Evolutionary conservation across 495 filamentous ascomycete species (phyloP), one percentile per base, ranked within the genome.

Genomic region (Alectoria sarmentosa): DNA sequence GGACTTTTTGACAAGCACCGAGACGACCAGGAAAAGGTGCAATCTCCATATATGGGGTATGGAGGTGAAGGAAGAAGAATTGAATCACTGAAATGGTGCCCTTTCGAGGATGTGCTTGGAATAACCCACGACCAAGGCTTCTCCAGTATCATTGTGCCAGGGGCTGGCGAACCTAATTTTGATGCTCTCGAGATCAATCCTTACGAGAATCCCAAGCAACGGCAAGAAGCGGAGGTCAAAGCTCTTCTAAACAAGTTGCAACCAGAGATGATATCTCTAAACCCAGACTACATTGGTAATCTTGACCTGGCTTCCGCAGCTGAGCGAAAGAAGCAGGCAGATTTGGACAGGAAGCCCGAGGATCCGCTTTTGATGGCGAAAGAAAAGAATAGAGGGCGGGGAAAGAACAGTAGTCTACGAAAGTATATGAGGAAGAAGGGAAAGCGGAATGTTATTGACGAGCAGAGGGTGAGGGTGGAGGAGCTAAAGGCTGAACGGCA

Each of bases 121-220:
- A 80, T 96, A 30, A 84, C 86, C 1, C 95, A 97, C 78, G 80
- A 88, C 72, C 77, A 88, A 66, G 95, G 94, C 4, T 97, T 97
- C 76, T 88, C 87, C 54, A 92, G 88, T 61, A 81, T 98, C 59
- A 83, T 98, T 71, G 84, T 97, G 28, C 94, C 94, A 36, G 94
- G 94, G 34, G 90, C 94, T 23, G 94, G 94, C 63, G 94, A 98
- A 76, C 88, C 94, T 58, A 98, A 98, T 81, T 97, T 90, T 75
- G 94, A 98, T 75, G 88, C 91, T 3, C 80, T 96, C 17, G 95
- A 98, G 74, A 79, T 86, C 62, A 98, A 98, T 77, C 94, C 95
- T n/a, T 97, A 94, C 82, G 95, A 98, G 76, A 96, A 88, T 65
- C 84, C 82, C 63, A 93, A 95, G 73, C 90, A 97, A 77, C 83